These are phyloP conservation scores for Entomortierella chlamydospora DNA, from an alignment of 192 early-diverging fungal species.

Conservation along the genomic window DNA sequence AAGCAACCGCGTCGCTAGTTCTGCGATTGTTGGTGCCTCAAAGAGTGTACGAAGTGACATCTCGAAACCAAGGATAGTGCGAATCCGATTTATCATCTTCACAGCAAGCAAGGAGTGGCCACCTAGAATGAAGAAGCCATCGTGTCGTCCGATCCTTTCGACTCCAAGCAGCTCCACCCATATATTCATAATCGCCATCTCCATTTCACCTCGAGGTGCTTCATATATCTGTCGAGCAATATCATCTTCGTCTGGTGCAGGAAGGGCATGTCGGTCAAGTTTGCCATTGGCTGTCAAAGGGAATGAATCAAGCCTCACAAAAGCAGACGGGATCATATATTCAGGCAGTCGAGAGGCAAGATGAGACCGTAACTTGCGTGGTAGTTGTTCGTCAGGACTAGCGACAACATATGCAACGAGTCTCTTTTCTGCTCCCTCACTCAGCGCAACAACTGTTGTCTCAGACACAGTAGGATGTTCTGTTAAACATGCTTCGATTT, in stretches of 20 bases:
- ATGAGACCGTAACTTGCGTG: neutral
- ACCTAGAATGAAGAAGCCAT: constrained; percentile 16
- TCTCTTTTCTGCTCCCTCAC: neutral
- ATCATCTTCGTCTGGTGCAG: neutral
- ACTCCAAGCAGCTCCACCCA: too few species aligned
- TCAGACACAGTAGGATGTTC: too few species aligned
- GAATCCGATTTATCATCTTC: constrained; percentile 7
- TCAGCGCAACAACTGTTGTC: too few species aligned
- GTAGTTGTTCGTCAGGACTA: neutral
- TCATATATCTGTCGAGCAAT: neutral
- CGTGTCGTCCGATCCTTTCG: neutral
- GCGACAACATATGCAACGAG: neutral
- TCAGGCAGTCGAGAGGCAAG: neutral
- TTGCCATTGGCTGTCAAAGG: constrained; percentile 24
- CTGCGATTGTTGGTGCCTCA: constrained; percentile 20
- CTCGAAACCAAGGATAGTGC: constrained; percentile 2
- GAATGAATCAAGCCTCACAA: neutral
- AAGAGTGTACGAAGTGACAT: constrained; percentile 6
- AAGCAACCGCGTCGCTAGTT: neutral
- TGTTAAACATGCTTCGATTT: too few species aligned
- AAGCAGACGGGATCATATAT: neutral
- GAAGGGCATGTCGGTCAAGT: neutral
- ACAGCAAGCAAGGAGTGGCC: constrained; percentile 22
- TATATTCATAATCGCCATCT: too few species aligned
- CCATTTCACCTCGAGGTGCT: too few species aligned